Evolutionary conservation across 768 basidiomycete species (phyloP), one percentile per base, ranked within the genome.

Genomic region (Pleurotus citrinopileatus): DNA sequence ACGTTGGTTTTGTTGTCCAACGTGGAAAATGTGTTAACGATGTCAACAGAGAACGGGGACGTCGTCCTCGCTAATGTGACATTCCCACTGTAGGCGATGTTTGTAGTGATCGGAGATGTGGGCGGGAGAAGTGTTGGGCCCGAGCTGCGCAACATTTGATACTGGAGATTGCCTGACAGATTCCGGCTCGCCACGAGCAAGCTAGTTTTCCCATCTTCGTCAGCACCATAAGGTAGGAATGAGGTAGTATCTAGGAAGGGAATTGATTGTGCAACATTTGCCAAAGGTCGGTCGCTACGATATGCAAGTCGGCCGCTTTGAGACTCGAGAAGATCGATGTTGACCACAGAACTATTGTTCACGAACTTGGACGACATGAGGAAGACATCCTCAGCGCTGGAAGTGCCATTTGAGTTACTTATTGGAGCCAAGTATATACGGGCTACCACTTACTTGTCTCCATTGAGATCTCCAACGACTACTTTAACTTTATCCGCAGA

Each of bases 61-160:
- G 46, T 48, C 25, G 46, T 32, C 28, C 46, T 48, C 25, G 46
- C 46, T 17, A 48, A 19, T n/a, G 46, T 48, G n/a, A 48, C 27
- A 27, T 48, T 48, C 6, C 46, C 46, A n/a, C 28, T 48, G n/a
- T 28, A 48, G 3, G 46, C 46, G 8, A 48, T 34, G 20, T 48
- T 48, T 3, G 46, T 48, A 10, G 46, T 48, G n/a, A 48, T 32
- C 4, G 46, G 23, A 17, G 17, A 6, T 10, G 4, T 27, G 17
- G 46, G 46, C 5, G 46, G 46, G n/a, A 34, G 46, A 17, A 48
- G 28, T 10, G 46, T 48, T 15, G 46, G 46, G n/a, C 46, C 46
- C 8, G 46, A 25, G 17, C 46, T 32, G 17, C 46, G 46, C n/a
- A 48, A 27, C 26, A 48, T 32, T 19, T 48, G 46, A 3, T 27